Evolutionary conservation across 345 rosid species (phyloP).

Genomic region (Nasturtium officinale): DNA sequence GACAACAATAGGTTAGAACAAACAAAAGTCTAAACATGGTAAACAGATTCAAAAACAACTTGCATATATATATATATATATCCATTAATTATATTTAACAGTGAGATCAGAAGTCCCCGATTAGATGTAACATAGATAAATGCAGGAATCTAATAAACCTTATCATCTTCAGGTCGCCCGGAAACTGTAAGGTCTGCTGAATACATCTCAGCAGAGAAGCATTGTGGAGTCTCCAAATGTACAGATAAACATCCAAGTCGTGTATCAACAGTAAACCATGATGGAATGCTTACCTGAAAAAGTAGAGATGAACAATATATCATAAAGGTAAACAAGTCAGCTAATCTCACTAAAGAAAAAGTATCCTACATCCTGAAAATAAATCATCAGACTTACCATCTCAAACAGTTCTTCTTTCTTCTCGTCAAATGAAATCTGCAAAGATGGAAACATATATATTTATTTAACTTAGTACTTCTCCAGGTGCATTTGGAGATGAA

Average conservation of each 20-base stretch:
- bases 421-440: constrained; percentile 86
- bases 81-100: constrained; percentile 6
- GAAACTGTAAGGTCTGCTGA: constrained; percentile 87
- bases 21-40: constrained; percentile 16
- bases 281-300: constrained; percentile 93
- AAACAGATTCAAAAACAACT: constrained; percentile 3
- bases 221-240: constrained; percentile 97
- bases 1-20: constrained; percentile 1
- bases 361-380: not conserved
- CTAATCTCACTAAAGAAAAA: constrained; percentile 4
- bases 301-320: constrained; percentile 19
- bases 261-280: constrained; percentile 95
- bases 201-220: constrained; percentile 99
- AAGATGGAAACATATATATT: constrained; percentile 24
- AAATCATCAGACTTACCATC: constrained; percentile 59
- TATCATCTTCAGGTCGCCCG: constrained; percentile 97
- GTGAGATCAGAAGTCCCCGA: not conserved
- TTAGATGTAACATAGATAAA: constrained; percentile 11
- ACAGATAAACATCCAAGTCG: constrained; percentile 93
- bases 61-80: constrained; percentile 1
- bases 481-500: constrained; percentile 19
- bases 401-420: constrained; percentile 90
- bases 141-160: constrained; percentile 52
- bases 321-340: constrained; percentile 15
- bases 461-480: constrained; percentile 17